phyloP scores from a whole-genome alignment of 768 basidiomycete species.

The Crepidotus variabilis region DNA sequence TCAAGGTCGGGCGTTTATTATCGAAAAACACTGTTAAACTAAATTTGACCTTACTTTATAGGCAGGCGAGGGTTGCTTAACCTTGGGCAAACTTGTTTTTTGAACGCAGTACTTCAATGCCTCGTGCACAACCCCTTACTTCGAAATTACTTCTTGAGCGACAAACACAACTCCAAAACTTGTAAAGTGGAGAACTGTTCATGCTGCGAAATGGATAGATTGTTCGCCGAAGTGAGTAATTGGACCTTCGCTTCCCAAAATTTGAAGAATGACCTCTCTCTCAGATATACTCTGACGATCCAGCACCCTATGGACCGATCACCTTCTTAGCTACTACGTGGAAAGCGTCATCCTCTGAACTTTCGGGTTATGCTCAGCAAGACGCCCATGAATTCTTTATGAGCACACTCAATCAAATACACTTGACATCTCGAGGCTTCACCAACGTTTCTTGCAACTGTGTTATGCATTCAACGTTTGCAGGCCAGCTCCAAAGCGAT shows the following conservation, averaged over 20 bases:
- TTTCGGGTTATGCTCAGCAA: conserved; percentile 92
- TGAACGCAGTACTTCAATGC: conserved; percentile 87
- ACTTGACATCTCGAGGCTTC: conserved; percentile 69
- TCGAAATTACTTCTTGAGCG: conserved; percentile 84
- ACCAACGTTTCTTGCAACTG: conserved; percentile 84
- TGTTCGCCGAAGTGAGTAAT: conserved; percentile 63
- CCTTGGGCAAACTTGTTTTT: conserved; percentile 90
- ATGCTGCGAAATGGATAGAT: conserved; percentile 90
- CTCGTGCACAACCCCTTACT: conserved; percentile 89
- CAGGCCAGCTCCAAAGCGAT: conserved; percentile 83
- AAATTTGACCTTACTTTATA: conserved; percentile 19
- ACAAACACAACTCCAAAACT: conserved; percentile 75
- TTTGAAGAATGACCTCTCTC: neutral
- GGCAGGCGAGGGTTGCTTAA: conserved; percentile 85
- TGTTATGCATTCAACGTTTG: conserved; percentile 87
- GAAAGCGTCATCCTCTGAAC: conserved; percentile 65
- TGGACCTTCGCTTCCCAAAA: neutral
- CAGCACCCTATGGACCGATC: conserved; percentile 72
- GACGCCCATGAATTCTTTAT: conserved; percentile 92
- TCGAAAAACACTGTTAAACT: neutral
- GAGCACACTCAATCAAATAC: conserved; percentile 81
- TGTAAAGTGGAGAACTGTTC: conserved; percentile 76
- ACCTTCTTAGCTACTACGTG: conserved; percentile 83
- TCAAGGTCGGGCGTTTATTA: conserved; percentile 49
- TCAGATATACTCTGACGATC: conserved; percentile 56